A percentile compares a stretch with the other conserved stretches of the same genome.
phyloP scores from a whole-genome alignment of 2,329 filamentous ascomycete species.

The Phialophora chinensis region DNA sequence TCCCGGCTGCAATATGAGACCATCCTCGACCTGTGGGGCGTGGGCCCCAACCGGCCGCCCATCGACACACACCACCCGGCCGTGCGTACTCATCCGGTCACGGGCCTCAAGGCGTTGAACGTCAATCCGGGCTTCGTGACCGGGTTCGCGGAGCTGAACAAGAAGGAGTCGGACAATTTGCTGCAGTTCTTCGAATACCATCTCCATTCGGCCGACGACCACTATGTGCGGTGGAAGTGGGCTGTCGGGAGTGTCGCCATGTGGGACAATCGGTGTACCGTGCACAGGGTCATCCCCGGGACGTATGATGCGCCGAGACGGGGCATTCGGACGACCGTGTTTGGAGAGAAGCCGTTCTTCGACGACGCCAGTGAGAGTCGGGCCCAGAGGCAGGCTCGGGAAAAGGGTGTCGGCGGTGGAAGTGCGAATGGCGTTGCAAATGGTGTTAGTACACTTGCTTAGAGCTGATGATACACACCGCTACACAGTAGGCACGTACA shows the following conservation, averaged over 20 bases:
- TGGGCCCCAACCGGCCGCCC: constrained; percentile 36
- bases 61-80: constrained; percentile 38
- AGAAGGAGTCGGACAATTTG: constrained; percentile 49
- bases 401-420: constrained; percentile 41
- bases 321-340: constrained; percentile 53
- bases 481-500: no score
- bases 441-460: background rate
- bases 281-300: constrained; percentile 53
- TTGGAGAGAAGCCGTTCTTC: constrained; percentile 49
- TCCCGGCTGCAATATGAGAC: constrained; percentile 52
- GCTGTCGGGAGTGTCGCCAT: constrained; percentile 56
- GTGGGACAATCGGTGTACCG: constrained; percentile 55
- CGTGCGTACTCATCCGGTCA: constrained; percentile 41
- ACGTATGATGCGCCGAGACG: constrained; percentile 47
- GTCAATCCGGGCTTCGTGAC: constrained; percentile 49
- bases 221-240: constrained; percentile 60
- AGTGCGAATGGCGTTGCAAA: background rate
- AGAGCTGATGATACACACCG: background rate
- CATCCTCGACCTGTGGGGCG: constrained; percentile 43
- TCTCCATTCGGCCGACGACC: constrained; percentile 58
- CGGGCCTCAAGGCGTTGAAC: constrained; percentile 37
- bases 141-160: constrained; percentile 58
- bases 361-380: background rate
- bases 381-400: background rate
- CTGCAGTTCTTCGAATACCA: constrained; percentile 44